Percentiles rank a stretch among this genome's conserved stretches.
These are phyloP conservation scores for Pleurozium schreberi DNA, from an alignment of 225 moss, liverwort and hornwort species.

Conservation along the genomic window DNA sequence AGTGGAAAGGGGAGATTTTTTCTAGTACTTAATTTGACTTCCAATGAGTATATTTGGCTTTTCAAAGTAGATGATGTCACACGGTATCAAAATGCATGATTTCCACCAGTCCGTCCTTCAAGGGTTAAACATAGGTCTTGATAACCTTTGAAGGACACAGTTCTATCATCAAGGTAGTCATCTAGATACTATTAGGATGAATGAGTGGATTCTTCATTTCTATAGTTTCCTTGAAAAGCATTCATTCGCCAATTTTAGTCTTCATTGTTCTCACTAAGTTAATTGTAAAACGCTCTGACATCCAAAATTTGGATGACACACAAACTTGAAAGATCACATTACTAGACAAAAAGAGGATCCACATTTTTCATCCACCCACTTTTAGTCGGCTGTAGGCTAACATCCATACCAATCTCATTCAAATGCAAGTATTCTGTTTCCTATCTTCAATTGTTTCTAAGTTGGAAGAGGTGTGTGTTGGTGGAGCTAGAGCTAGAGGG, in stretches of 20 bases:
- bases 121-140: too few relatives aligned
- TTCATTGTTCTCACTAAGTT: neutral
- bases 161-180: neutral
- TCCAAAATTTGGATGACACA: neutral
- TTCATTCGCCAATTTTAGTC: neutral
- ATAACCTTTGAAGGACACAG: neutral
- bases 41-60: too few relatives aligned
- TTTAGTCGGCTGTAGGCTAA: neutral
- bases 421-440: neutral
- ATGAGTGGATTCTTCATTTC: neutral
- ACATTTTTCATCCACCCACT: neutral
- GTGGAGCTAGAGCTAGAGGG: neutral
- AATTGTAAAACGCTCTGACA: neutral
- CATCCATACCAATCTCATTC: neutral
- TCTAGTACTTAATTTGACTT: too few relatives aligned
- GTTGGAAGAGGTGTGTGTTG: neutral
- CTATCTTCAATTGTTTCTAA: neutral
- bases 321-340: neutral
- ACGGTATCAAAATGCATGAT: too few relatives aligned
- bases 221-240: neutral
- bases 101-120: too few relatives aligned
- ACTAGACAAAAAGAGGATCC: neutral
- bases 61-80: too few relatives aligned
- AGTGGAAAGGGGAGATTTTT: too few relatives aligned
- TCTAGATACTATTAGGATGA: neutral